Evolutionary conservation across 2,329 filamentous ascomycete genomes (phyloP).

Genomic region (Xylariaceae sp.): DNA sequence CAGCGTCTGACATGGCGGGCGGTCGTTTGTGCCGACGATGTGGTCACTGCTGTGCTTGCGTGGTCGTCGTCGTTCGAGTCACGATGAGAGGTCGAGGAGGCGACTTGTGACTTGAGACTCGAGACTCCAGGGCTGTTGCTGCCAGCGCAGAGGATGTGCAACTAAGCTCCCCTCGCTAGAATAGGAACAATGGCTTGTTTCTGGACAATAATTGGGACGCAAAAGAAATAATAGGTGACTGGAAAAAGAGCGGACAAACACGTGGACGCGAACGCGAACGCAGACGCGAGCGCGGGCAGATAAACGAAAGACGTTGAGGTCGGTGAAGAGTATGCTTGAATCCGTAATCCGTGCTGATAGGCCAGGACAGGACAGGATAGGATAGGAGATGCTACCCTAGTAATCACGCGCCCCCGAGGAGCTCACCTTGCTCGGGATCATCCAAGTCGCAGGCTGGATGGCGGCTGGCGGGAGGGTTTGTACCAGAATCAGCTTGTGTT

Average conservation of each 20-base stretch:
- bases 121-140: background rate
- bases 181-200: background rate
- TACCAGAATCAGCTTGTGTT: background rate
- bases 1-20: constrained; percentile 16
- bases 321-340: background rate
- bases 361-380: background rate
- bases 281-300: background rate
- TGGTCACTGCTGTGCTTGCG: constrained; percentile 2
- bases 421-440: constrained; percentile 19
- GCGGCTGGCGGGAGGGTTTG: constrained; percentile 2
- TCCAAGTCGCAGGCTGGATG: constrained; percentile 12
- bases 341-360: background rate
- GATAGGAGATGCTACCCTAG: background rate
- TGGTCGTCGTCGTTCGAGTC: background rate
- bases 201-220: background rate
- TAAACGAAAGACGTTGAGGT: background rate
- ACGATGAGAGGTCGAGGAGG: background rate
- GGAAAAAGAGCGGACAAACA: background rate
- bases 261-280: background rate
- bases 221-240: background rate
- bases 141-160: background rate
- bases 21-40: background rate
- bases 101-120: background rate
- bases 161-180: background rate
- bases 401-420: constrained; percentile 18